Evolutionary conservation across 164 flowering plant genomes (phyloP), one percentile per base, ranked within the genome.

Genomic region (Paratinospora sagittata): DNA sequence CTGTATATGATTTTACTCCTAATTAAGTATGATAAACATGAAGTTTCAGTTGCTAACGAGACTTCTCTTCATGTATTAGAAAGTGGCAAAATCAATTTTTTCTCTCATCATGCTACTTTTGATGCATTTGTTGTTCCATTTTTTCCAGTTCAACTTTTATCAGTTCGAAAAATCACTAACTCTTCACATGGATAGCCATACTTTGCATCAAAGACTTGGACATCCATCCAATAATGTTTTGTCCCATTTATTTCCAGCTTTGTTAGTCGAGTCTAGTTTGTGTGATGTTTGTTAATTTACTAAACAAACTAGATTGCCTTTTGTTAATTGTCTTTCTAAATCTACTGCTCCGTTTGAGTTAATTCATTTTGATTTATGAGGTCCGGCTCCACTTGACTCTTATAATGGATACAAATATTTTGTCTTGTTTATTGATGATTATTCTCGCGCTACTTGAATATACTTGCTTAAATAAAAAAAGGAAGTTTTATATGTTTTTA

Each of bases 331-430:
- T n/a, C n/a, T n/a, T n/a, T n/a, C n/a, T n/a, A n/a, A n/a, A 24
- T 67, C 79, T 27, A 0, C 12, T 69, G 19, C 34, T 9, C 27
- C 67, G 57, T 79, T 83, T 76, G 79, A 77, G 7, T 14, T 79
- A 12, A 30, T 79, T 24, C 78, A 81, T 66, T 68, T 26, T 39
- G 80, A 79, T 65, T 24, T 81, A 2, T 79, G 77, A 76, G 75
- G 80, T 27, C 37, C 45, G 47, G 64, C 47, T 13, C 65, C 66
- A 5, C 27, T 27, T 37, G 66, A 27, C 2, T 63, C 79, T 77
- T 68, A 71, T 67, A 33, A 16, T 49, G 69, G 70, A 13, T 67
- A 3, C 27, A 67, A 45, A 45, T 27, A 67, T 24, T 67, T 67
- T 67, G 57, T 45, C 3, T 45, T 49, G 26, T 67, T 45, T 23